Evolutionary conservation across 2,329 filamentous ascomycete species (phyloP), one percentile per base, ranked within the genome.

Genomic region (Pseudocercospora fijiensis): DNA sequence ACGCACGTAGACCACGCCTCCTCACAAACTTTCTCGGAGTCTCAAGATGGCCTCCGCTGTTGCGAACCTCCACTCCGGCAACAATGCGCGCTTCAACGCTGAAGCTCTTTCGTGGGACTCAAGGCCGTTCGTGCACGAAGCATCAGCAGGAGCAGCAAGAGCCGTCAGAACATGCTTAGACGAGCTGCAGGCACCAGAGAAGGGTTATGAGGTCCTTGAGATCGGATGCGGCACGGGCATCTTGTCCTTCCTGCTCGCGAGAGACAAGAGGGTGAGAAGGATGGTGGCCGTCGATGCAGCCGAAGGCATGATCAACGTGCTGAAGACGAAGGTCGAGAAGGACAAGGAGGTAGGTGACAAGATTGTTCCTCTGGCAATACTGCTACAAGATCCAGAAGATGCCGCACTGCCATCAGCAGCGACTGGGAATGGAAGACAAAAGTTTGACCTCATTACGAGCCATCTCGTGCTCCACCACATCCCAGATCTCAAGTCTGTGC

Each of bases 381-480:
- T 71, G 43, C 60, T 72, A 4, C 66, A 72, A 58, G 65, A 70
- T 60, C 68, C 70, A 2, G 68, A 72, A 26, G 69, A 72, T 45
- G 16, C 57, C 1, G 45, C 63, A 11, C 61, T 72, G 6, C 70
- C 70, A 2, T 43, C 58, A 3, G 62, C 63, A 20, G 52, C 63
- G 24, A 28, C 57, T 27, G 58, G 56, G 3, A 51, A 51, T 43
- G 57, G 16, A 7, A 56, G 65, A 20, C 67, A 65, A 61, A 71
- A 69, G 51, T 71, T 72, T 51, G 70, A 72, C 24, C 53, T 72
- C 20, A 69, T 72, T 58, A 70, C 67, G 8, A 67, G 63, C n/a
- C 70, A 72, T 60, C 64, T 72, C 10, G 70, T 72, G 7, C 58
- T 72, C 1, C 70, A 72, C 47, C 70, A 72, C 41, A 72, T 72